phyloP scores from a whole-genome alignment of 148 eudicot genomes.

The Limonium bicolor region DNA sequence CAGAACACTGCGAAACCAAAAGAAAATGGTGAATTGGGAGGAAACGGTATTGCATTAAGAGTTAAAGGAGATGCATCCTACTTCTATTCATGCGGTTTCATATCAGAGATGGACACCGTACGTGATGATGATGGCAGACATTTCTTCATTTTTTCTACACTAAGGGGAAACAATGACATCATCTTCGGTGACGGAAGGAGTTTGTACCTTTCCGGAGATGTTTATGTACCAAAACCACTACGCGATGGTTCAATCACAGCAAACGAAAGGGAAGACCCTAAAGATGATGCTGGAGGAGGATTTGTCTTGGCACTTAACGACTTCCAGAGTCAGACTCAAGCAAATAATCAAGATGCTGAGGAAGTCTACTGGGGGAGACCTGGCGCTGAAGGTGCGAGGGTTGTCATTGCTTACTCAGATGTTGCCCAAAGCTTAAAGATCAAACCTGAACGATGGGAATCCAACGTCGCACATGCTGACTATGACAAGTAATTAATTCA shows the following conservation, averaged over 20 bases:
- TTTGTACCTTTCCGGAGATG: not conserved
- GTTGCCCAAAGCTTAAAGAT: not conserved
- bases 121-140: conserved; percentile 1
- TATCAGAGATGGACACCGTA: not conserved
- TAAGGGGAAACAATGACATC: not conserved
- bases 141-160: not conserved
- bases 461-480: not conserved
- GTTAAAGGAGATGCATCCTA: not conserved
- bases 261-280: conserved; percentile 1
- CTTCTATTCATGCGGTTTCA: not conserved
- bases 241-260: not conserved
- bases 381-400: not conserved
- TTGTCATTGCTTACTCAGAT: not conserved
- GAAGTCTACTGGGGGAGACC: not conserved
- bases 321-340: no score
- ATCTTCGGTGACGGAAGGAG: conserved; percentile 3
- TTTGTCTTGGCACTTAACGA: not conserved
- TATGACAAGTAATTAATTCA: conserved; percentile 3
- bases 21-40: no score
- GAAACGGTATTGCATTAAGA: not conserved
- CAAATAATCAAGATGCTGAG: not conserved
- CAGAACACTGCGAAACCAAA: not conserved
- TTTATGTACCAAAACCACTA: not conserved
- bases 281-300: not conserved
- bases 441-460: conserved; percentile 1